These are phyloP conservation scores for Fusarium caatingaense DNA, from an alignment of 2,329 filamentous ascomycete species.

Conservation along the genomic window DNA sequence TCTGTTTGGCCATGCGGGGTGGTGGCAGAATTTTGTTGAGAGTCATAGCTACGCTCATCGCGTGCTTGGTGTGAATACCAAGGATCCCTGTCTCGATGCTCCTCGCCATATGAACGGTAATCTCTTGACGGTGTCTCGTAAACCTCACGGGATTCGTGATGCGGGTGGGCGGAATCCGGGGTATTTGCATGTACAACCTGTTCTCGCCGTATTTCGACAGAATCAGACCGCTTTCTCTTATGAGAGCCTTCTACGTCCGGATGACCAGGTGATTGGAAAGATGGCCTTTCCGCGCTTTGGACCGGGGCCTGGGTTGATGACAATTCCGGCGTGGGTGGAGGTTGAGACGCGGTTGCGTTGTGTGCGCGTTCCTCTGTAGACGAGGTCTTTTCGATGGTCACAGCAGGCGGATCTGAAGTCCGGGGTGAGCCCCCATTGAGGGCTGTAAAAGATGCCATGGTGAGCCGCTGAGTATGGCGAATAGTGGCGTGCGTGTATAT, in stretches of 20 bases:
- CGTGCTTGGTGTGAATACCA: constrained; percentile 63
- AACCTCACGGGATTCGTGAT: constrained; percentile 56
- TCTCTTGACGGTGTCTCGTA: constrained; percentile 59
- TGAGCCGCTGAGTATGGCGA: constrained; percentile 7
- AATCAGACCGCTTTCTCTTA: constrained; percentile 78
- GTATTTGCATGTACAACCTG: constrained; percentile 49
- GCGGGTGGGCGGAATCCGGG: constrained; percentile 49
- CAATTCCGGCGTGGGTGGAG: constrained; percentile 45
- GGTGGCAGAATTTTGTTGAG: constrained; percentile 59
- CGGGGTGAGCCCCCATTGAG: constrained; percentile 64
- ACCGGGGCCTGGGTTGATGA: constrained; percentile 54
- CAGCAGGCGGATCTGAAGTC: constrained; percentile 51
- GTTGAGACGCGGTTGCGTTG: constrained; percentile 41
- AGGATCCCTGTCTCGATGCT: constrained; percentile 60
- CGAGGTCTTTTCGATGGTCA: constrained; percentile 47
- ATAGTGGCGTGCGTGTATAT: neutral
- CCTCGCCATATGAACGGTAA: constrained; percentile 59
- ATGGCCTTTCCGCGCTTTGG: constrained; percentile 55
- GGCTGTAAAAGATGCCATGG: constrained; percentile 64
- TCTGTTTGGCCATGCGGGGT: constrained; percentile 61
- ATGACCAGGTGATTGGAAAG: constrained; percentile 55
- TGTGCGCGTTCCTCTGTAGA: constrained; percentile 51
- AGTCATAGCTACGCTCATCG: constrained; percentile 62
- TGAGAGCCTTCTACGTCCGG: constrained; percentile 62
- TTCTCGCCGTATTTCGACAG: constrained; percentile 62